Evolutionary conservation across 768 basidiomycete species (phyloP).

Genomic region (Podaxis sp.): DNA sequence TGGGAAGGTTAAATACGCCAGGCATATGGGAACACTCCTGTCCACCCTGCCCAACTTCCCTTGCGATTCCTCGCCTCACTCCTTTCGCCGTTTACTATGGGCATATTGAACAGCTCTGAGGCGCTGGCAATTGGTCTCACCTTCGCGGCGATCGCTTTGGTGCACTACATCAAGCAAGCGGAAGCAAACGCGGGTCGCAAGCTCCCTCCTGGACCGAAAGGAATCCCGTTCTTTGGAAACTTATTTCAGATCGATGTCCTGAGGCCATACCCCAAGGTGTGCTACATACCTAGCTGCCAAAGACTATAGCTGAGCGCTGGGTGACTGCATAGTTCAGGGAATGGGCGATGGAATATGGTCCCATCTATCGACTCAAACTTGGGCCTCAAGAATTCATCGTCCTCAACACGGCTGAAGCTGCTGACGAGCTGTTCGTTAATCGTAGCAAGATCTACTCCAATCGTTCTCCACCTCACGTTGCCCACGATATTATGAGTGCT

Average conservation of each 20-base stretch:
- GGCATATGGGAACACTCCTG: neutral
- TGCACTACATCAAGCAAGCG: conserved; percentile 1
- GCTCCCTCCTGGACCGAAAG: conserved; percentile 26
- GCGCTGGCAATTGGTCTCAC: conserved; percentile 5
- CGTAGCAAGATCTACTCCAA: conserved; percentile 23
- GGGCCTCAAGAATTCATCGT: conserved; percentile 23
- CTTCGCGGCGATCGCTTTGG: neutral
- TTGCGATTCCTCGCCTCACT: neutral
- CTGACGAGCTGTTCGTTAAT: conserved; percentile 20
- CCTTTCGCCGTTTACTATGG: neutral
- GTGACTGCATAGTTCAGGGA: conserved; percentile 17
- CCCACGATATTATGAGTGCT: conserved; percentile 26
- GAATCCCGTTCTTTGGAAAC: conserved; percentile 28
- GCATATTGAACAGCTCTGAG: neutral
- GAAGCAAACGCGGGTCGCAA: conserved; percentile 4
- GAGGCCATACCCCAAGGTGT: conserved; percentile 22
- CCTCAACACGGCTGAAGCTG: conserved; percentile 21
- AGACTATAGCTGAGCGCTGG: neutral
- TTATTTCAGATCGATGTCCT: conserved; percentile 24
- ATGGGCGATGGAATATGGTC: conserved; percentile 25
- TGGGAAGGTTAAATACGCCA: conserved; percentile 8
- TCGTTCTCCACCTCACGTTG: conserved; percentile 25
- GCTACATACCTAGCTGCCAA: neutral
- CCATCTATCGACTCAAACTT: conserved; percentile 22
- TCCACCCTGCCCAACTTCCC: neutral